Evolutionary conservation across 2,329 filamentous ascomycete genomes (phyloP).

Genomic region (Fusarium guadeloupense): DNA sequence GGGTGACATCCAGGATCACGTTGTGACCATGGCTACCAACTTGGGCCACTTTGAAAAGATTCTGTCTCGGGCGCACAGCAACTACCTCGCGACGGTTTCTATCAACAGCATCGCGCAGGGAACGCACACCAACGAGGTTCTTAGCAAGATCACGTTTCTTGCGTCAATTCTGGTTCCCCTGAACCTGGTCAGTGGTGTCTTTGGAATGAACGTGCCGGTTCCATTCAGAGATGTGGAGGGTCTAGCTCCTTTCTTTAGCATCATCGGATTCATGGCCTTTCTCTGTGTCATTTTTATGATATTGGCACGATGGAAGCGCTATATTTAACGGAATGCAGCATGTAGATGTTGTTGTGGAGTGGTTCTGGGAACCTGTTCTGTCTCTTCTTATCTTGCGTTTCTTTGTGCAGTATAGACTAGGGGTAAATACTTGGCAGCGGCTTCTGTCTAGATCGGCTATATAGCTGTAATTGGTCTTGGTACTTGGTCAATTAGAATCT

Average conservation of each 20-base stretch:
- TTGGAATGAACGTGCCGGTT: constrained; percentile 87
- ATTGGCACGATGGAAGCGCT: constrained; percentile 57
- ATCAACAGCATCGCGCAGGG: constrained; percentile 91
- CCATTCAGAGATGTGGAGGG: constrained; percentile 66
- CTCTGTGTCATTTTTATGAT: constrained; percentile 60
- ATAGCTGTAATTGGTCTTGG: constrained; percentile 12
- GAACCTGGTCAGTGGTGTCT: constrained; percentile 87
- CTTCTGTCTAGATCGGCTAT: constrained; percentile 18
- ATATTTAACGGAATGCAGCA: constrained; percentile 58
- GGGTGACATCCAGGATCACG: constrained; percentile 98
- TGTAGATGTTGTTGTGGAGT: constrained; percentile 45
- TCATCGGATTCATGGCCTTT: constrained; percentile 57
- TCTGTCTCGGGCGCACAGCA: constrained; percentile 90
- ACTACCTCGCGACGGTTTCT: constrained; percentile 93
- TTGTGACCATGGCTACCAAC: constrained; percentile 99
- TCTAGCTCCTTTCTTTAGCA: constrained; percentile 51
- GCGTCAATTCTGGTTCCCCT: constrained; percentile 96
- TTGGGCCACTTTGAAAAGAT: constrained; percentile 97
- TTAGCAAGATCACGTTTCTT: constrained; percentile 94
- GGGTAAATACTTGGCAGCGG: constrained; percentile 15
- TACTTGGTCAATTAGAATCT: constrained; percentile 20
- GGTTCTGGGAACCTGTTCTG: background rate
- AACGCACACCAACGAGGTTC: constrained; percentile 85
- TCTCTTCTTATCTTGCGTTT: constrained; percentile 16
- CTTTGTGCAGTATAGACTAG: constrained; percentile 29